phyloP scores from a whole-genome alignment of 2,329 filamentous ascomycete genomes.

The Alternaria angustiovoidea region DNA sequence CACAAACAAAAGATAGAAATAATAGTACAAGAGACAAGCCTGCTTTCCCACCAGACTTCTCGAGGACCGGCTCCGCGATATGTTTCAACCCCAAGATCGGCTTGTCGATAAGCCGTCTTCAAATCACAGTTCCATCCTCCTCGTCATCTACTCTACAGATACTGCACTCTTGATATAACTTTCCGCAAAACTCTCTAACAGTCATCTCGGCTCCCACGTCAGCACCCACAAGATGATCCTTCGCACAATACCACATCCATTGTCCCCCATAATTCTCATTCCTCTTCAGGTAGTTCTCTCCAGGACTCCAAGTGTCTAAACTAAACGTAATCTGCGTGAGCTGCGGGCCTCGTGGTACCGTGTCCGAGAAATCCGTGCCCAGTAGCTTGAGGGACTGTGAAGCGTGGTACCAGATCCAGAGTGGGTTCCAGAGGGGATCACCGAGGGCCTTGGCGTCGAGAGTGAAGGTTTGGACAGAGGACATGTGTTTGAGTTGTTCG shows the following conservation, averaged over 20 bases:
- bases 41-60: neutral
- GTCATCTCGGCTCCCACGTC: constrained; percentile 33
- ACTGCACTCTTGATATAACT: constrained; percentile 39
- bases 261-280: constrained; percentile 25
- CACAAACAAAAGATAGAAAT: neutral
- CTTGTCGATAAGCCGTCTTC: neutral
- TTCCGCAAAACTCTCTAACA: constrained; percentile 43
- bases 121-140: constrained; percentile 6
- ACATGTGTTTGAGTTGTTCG: constrained; percentile 31
- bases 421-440: constrained; percentile 51
- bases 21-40: neutral
- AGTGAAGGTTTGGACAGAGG: constrained; percentile 30
- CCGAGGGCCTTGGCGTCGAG: constrained; percentile 47
- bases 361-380: constrained; percentile 25
- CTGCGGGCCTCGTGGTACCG: constrained; percentile 21
- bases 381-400: constrained; percentile 45
- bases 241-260: constrained; percentile 48
- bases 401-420: constrained; percentile 52
- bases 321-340: constrained; percentile 46
- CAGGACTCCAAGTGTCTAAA: constrained; percentile 47
- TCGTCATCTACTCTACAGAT: constrained; percentile 31
- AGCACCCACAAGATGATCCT: constrained; percentile 34
- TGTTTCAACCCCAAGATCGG: neutral
- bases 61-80: neutral
- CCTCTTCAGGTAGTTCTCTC: constrained; percentile 45